Base-by-base conservation (phyloP, 2,329 filamentous ascomycete species). In the Ophiostoma quercus region DNA sequence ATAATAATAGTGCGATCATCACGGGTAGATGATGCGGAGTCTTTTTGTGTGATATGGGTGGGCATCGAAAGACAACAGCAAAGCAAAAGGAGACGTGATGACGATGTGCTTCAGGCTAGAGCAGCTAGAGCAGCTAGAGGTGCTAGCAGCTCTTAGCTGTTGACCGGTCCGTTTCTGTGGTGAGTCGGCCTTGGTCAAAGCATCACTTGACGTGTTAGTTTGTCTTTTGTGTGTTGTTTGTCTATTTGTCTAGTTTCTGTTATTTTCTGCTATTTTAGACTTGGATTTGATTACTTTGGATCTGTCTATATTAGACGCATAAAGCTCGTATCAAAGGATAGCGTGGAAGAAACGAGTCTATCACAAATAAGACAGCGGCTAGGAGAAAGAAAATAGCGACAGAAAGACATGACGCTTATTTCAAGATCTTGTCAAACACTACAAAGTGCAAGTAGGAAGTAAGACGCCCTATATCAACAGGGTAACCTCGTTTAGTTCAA, bases 131-230 rank as follows among this genome's bases (percentile, higher is more conserved):
- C 57, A 62, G n/a, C 57, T 62, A 62, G 57, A 16, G 25, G 5
- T 16, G 57, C 51, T 57, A 57, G 51, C 22, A 32, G 25, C 14
- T 25, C n/a, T 32, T 60, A 32, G 54, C 51, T 29, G 22, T 32
- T 14, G 57, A 29, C 22, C 14, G 57, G 57, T 32, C 6, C 7
- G 25, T 57, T 25, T 9, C 22, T 22, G 3, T 57, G 22, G 3
- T 57, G n/a, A 25, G 51, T 9, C n/a, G 51, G 57, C 57, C 57
- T 32, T 62, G 57, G 25, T 62, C 25, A 62, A 32, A 25, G 57
- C 25, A 62, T 62, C 57, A 32, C 25, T 62, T 34, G 57, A 62
- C 54, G 54, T 60, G 22, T 60, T 60, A 60, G 54, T 60, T 62
- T 39, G 11, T 39, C 37, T 39, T 7, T 9, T 41, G 39, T 14